Percentiles rank a stretch among this genome's conserved stretches.
These are phyloP conservation scores for Lodderomyces theae DNA, from an alignment of 1,139 yeast genomes.

Conservation along the genomic window DNA sequence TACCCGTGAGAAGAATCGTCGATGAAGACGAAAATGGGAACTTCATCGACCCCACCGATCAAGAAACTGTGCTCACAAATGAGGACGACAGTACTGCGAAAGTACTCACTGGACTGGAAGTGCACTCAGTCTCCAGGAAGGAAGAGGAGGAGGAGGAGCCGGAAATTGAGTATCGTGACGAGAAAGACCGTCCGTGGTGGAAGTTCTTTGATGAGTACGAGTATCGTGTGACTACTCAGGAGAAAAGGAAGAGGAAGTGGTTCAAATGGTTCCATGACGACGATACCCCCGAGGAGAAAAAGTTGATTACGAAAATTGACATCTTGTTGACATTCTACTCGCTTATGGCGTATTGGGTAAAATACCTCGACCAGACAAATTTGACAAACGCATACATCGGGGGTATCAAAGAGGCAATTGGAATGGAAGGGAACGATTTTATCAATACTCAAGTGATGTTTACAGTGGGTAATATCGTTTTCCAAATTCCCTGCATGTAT, in stretches of 20 bases:
- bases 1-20: constrained; percentile 46
- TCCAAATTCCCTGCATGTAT: constrained; percentile 51
- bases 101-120: not conserved
- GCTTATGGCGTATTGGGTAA: constrained; percentile 67
- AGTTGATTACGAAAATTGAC: constrained; percentile 59
- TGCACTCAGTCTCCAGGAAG: not conserved
- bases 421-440: constrained; percentile 65
- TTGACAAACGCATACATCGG: constrained; percentile 68
- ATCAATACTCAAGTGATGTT: constrained; percentile 59
- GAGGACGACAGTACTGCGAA: not conserved
- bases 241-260: constrained; percentile 48
- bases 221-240: constrained; percentile 42
- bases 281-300: constrained; percentile 55
- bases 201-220: constrained; percentile 62
- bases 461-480: constrained; percentile 55
- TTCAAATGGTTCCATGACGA: constrained; percentile 62
- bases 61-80: not conserved
- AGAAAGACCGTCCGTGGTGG: constrained; percentile 62
- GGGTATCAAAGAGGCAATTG: constrained; percentile 56
- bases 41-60: constrained; percentile 7
- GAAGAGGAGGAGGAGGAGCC: not conserved
- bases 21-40: constrained; percentile 25
- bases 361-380: constrained; percentile 61
- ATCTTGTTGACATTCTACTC: constrained; percentile 57
- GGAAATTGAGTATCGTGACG: constrained; percentile 54